Evolutionary conservation across 2,329 filamentous ascomycete genomes (phyloP), one percentile per base, ranked within the genome.

Genomic region (Cercospora brassicicola): DNA sequence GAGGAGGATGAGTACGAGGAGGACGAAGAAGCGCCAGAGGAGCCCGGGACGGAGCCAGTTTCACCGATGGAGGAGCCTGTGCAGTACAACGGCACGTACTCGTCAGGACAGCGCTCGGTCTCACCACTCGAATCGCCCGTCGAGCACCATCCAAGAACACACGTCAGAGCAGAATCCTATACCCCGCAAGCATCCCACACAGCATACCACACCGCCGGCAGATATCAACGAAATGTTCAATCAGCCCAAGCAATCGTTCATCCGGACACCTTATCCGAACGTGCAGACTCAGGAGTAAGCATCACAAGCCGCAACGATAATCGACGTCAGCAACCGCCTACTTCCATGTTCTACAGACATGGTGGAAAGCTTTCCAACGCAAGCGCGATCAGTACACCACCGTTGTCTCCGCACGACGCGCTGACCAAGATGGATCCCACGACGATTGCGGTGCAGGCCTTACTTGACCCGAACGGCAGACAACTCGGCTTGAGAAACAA

Each of bases 401-500:
- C 70, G 4, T 60, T 48, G 28, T 69, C 68, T 51, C 65, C 62
- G n/a, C 70, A 67, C 31, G 63, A 53, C 15, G 10, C 73, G 73
- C 67, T 71, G 76, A 64, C 70, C 74, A 70, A 56, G 74, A 73
- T 80, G 75, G 75, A 81, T 77, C 70, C 82, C 0, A 75, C 74
- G 1, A 73, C 76, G 1, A 62, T 78, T 6, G 77, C 76, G 0
- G 76, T 82, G 56, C 79, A 81, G 23, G 80, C 81, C 9, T 72
- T 84, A 11, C 76, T 81, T 0, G 78, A 81, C 67, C 73, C 81
- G 15, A 74, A 76, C 2, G 78, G 78, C 6, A 73, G 80, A 15
- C 75, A 75, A 4, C 72, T 88, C 42, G 85, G 82, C 55, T 79
- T 86, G 33, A 82, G 87, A 65, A 86, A 89, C 72, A 85, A 85